Conservation (phyloP, 2,329 filamentous ascomycete genomes). For the Penicillium glabrum region DNA sequence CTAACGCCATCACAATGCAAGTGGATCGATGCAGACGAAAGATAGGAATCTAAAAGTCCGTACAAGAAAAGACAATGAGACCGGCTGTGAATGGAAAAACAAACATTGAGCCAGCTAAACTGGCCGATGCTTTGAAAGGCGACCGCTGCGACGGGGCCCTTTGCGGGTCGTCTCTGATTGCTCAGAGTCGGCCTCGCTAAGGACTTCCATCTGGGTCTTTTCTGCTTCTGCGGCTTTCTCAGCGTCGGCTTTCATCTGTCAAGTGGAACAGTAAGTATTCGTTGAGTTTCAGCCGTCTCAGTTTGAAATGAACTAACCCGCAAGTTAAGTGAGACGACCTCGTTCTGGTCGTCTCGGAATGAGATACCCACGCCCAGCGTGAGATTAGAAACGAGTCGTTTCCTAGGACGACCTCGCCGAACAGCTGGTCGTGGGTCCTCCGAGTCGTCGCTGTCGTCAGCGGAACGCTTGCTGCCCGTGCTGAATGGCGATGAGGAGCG, state of each 20-base stretch:
- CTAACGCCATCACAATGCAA: slow-evolving; percentile 25
- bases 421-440: slow-evolving; percentile 33
- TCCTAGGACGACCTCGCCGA: slow-evolving; percentile 29
- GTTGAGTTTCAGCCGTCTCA: neutral
- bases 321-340: slow-evolving; percentile 38
- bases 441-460: slow-evolving; percentile 39
- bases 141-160: slow-evolving; percentile 20
- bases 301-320: slow-evolving; percentile 22
- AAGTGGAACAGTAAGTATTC: neutral
- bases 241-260: slow-evolving; percentile 17
- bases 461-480: slow-evolving; percentile 43
- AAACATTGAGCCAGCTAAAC: neutral
- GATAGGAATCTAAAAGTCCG: slow-evolving; percentile 11
- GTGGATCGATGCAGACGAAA: slow-evolving; percentile 19
- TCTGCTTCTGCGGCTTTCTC: slow-evolving; percentile 16
- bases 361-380: slow-evolving; percentile 38
- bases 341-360: slow-evolving; percentile 39
- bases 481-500: slow-evolving; percentile 44
- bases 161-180: slow-evolving; percentile 4
- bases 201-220: neutral
- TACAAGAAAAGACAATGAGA: neutral
- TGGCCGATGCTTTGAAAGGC: slow-evolving; percentile 19
- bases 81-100: neutral
- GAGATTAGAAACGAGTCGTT: slow-evolving; percentile 37
- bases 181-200: slow-evolving; percentile 5